Evolutionary conservation across 257 asterid genomes (phyloP), one percentile per base, ranked within the genome.

Genomic region (Plantago elongata): DNA sequence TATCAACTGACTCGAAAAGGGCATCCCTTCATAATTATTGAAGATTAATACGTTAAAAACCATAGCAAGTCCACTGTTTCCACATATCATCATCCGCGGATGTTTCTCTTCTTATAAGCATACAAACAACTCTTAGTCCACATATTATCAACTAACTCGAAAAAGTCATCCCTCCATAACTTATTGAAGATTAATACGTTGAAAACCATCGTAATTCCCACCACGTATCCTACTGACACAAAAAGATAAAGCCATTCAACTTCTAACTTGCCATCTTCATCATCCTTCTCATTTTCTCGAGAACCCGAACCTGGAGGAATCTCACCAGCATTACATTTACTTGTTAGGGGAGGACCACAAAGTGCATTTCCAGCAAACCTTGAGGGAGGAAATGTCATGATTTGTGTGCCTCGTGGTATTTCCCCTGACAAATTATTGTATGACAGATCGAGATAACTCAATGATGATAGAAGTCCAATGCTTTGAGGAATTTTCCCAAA

Each of bases 401-500:
- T 11, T 27, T 66, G 72, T 5, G 68, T 61, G 50, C 68, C 15
- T 13, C 6, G 17, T 47, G 51, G 51, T 47, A 47, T 47, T 47
- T 9, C 7, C 1, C 51, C 51, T 29, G 38, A 43, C 12, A 68
- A 43, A 16, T 63, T 30, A 42, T 73, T 73, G 55, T 48, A 51
- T n/a, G 74, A 63, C 22, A 68, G 9, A 44, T 73, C 59, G n/a
- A 73, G 5, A 63, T 45, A 16, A 16, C 1, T 42, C 62, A 73
- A 38, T 18, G 16, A 30, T 17, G 56, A 27, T 43, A 64, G 3
- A 11, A 3, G 1, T 3, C 58, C 3, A 0, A 64, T 1, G 30
- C 67, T 44, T 34, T 8, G 47, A 8, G 79, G 82, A 54, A 77
- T 59, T 18, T 48, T 45, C n/a, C 79, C 72, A 0, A 55, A 50